Evolutionary conservation across 140 eudicot genomes (phyloP), one percentile per base, ranked within the genome.

Genomic region (Bidens hawaiensis): DNA sequence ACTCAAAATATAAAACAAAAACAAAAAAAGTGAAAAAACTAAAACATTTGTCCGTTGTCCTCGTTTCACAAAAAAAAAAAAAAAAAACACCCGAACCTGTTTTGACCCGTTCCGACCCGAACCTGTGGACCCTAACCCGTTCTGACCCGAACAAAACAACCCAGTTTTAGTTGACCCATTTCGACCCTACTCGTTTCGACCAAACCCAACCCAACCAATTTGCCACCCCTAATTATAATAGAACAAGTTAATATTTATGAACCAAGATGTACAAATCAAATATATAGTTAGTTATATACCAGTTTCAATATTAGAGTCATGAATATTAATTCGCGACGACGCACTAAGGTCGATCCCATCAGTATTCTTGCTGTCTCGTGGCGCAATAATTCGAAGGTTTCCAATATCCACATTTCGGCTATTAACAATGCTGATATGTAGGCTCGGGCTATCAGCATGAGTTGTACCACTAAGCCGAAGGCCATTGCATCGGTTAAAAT

Each of bases 281-380:
- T n/a, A 22, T 49, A 12, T 17, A 8, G n/a, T n/a, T n/a, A 50
- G 25, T 52, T 1, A 2, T 36, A 28, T 64, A 75, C 76, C 80
- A 0, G 76, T 75, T 27, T 33, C 62, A 31, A 75, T 68, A 15
- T 5, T 53, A 26, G 71, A 31, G 47, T 65, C 72, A 2, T 73
- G 67, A 24, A 76, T 69, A 34, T 46, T 57, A 25, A 76, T 46
- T n/a, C 48, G 62, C 13, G 76, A 45, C 3, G 81, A 76, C 0
- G 7, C 19, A 17, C 76, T 45, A 5, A 76, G 25, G 67, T 76
- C 76, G 0, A 75, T 69, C 5, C 80, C 80, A 53, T 75, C 76
- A 11, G 80, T 75, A 46, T 75, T 75, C 14, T 76, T 72, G 58
- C 76, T 76, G 56, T 76, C 18, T 62, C 0, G 54, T 1, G 76